Base-by-base conservation (phyloP, 2,329 filamentous ascomycete genomes). In the Xylariaceae sp. region DNA sequence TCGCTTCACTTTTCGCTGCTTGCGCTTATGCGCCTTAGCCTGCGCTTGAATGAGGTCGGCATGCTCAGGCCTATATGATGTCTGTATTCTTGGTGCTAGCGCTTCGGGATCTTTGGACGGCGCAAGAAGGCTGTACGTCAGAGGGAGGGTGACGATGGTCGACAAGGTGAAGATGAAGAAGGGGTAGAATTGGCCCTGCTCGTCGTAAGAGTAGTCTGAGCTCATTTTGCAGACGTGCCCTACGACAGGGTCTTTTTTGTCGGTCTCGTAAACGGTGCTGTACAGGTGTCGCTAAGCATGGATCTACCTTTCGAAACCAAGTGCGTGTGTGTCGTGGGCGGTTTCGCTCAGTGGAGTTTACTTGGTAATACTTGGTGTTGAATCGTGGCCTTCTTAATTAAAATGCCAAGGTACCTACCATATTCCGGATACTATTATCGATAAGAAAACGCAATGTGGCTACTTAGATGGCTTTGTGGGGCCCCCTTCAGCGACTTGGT, bases 151-250 rank as follows among this genome's bases (percentile, higher is more conserved):
- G 74, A 97, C 83, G 63, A 99, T 85, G 68, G 87, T 86, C 59
- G 88, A 86, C 68, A 97, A 82, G 36, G 92, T 97, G 71, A 97
- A 86, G 76, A 97, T 88, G 80, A 99, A 99, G 83, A 96, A 96
- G 64, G 95, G 94, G 81, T 97, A 99, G 80, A 97, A 97, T 83
- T 97, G 91, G 67, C 92, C 92, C 84, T 94, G 86, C 72, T 96
- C 90, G 83, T 99, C 94, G 79, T 99, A 99, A 68, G 90, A 95
- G 81, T 99, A 99, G 75, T 97, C 93, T 69, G 89, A 91, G 71
- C 88, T 92, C 86, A 94, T 94, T 73, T 79, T 86, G 73, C 62
- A 60, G 60, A 63, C 55, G 58, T 58, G 64, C 66, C 65, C 67
- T 67, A 56, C 47, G 55, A 57, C 60, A 65, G 66, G 65, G 66